Conservation (phyloP, 2,329 filamentous ascomycete species). For the Ophiocordyceps sinensis region DNA sequence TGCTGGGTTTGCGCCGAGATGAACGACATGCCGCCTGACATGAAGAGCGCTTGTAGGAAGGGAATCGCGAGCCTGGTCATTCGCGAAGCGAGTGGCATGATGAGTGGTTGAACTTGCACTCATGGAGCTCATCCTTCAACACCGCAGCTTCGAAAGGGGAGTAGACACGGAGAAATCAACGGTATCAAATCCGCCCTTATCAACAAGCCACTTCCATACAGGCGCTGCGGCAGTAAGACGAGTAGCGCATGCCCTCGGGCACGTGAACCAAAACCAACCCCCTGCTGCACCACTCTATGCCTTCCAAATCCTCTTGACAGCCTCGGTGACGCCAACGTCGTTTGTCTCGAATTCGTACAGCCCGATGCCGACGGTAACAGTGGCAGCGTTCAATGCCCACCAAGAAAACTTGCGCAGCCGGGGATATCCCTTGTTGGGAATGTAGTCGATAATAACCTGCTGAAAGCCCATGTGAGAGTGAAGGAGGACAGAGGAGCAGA, state of each 20-base stretch:
- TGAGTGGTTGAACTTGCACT: background rate
- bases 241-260: background rate
- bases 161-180: slow-evolving; percentile 1
- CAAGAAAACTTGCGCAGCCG: slow-evolving; percentile 49
- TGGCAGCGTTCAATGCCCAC: slow-evolving; percentile 69
- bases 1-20: too few relatives aligned
- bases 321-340: slow-evolving; percentile 87
- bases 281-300: slow-evolving; percentile 33
- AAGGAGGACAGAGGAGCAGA: slow-evolving; percentile 70
- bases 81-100: too few relatives aligned
- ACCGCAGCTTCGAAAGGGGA: background rate
- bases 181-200: slow-evolving; percentile 4
- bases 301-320: slow-evolving; percentile 77
- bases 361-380: slow-evolving; percentile 69
- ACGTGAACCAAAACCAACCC: background rate
- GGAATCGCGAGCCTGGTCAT: too few relatives aligned
- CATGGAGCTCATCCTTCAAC: too few relatives aligned
- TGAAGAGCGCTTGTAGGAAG: too few relatives aligned
- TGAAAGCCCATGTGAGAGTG: slow-evolving; percentile 96
- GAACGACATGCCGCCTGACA: too few relatives aligned
- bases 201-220: slow-evolving; percentile 8
- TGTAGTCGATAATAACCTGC: slow-evolving; percentile 81
- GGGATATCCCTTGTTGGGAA: slow-evolving; percentile 59
- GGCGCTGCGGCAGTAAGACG: slow-evolving; percentile 1
- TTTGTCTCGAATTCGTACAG: slow-evolving; percentile 99